These are phyloP conservation scores for Xerocomus tenax DNA, from an alignment of 1,284 basidiomycete genomes.

Conservation along the genomic window DNA sequence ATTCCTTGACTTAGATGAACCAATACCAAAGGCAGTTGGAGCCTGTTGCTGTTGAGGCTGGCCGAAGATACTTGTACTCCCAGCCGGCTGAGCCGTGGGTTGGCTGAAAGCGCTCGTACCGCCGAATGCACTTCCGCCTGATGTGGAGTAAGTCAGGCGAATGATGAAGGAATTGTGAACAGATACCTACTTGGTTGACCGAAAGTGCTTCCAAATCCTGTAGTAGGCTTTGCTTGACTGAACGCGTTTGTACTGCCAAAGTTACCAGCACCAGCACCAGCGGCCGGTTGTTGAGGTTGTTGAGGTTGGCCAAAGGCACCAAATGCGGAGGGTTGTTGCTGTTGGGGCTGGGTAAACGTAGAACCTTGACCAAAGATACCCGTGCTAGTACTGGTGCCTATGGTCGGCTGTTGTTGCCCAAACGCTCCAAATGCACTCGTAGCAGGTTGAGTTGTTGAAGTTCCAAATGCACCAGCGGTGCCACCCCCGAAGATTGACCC, in stretches of 20 bases:
- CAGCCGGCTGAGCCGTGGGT: slow-evolving; percentile 24
- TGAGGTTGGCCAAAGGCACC: slow-evolving; percentile 37
- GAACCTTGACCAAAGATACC: slow-evolving; percentile 34
- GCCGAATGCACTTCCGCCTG: slow-evolving; percentile 32
- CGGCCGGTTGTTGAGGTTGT: slow-evolving; percentile 20
- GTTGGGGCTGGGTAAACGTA: slow-evolving; percentile 31
- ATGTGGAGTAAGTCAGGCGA: slow-evolving; percentile 3
- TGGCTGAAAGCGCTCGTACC: slow-evolving; percentile 34
- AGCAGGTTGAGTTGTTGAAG: slow-evolving; percentile 22
- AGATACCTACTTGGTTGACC: slow-evolving; percentile 24
- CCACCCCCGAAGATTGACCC: slow-evolving; percentile 28
- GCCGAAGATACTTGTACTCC: slow-evolving; percentile 28
- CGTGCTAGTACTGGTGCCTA: slow-evolving; percentile 31
- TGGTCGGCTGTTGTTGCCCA: slow-evolving; percentile 23
- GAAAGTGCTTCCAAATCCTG: slow-evolving; percentile 36
- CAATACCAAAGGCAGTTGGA: slow-evolving; percentile 21
- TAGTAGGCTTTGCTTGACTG: slow-evolving; percentile 33
- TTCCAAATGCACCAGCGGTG: slow-evolving; percentile 33
- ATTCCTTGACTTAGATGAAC: background rate
- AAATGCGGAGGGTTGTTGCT: slow-evolving; percentile 30
- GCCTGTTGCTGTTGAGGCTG: slow-evolving; percentile 20
- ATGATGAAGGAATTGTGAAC: background rate
- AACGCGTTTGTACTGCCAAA: slow-evolving; percentile 36
- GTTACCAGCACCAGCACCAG: slow-evolving; percentile 28
- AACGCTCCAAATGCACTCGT: slow-evolving; percentile 27